These are phyloP conservation scores for Adansonia rubrostipa DNA, from an alignment of 441 rosid genomes.

Conservation along the genomic window DNA sequence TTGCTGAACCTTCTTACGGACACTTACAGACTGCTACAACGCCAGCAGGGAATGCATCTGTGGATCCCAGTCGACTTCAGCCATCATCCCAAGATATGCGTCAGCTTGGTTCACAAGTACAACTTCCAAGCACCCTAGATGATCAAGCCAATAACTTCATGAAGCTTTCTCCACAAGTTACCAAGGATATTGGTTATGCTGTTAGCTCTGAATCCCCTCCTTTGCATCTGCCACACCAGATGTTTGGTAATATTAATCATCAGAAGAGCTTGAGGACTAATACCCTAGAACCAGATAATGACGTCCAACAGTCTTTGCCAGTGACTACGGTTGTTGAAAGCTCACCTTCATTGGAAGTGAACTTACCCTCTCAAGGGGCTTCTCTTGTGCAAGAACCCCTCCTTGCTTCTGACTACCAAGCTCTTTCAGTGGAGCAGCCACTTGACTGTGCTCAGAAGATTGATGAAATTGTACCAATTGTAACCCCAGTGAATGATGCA, in stretches of 20 bases:
- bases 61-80: slow-evolving; percentile 61
- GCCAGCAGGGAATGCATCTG: slow-evolving; percentile 39
- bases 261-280: slow-evolving; percentile 44
- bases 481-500: slow-evolving; percentile 30
- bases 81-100: slow-evolving; percentile 52
- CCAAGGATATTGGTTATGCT: slow-evolving; percentile 44
- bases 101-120: slow-evolving; percentile 57
- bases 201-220: slow-evolving; percentile 48
- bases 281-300: slow-evolving; percentile 42
- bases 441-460: slow-evolving; percentile 36
- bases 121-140: slow-evolving; percentile 53
- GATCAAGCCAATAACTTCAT: slow-evolving; percentile 44
- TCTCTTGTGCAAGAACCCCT: slow-evolving; percentile 40
- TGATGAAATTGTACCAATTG: slow-evolving; percentile 30
- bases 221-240: slow-evolving; percentile 60
- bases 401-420: slow-evolving; percentile 37
- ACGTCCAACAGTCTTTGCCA: slow-evolving; percentile 41
- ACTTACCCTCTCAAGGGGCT: slow-evolving; percentile 34
- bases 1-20: slow-evolving; percentile 67
- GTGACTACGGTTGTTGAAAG: slow-evolving; percentile 41
- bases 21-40: slow-evolving; percentile 50
- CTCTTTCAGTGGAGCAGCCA: slow-evolving; percentile 40
- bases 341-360: slow-evolving; percentile 41
- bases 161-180: slow-evolving; percentile 47
- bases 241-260: slow-evolving; percentile 48